Percentiles rank a stretch among this genome's conserved stretches.
phyloP scores from a whole-genome alignment of 2,329 filamentous ascomycete genomes.

The Xylaria sp. region DNA sequence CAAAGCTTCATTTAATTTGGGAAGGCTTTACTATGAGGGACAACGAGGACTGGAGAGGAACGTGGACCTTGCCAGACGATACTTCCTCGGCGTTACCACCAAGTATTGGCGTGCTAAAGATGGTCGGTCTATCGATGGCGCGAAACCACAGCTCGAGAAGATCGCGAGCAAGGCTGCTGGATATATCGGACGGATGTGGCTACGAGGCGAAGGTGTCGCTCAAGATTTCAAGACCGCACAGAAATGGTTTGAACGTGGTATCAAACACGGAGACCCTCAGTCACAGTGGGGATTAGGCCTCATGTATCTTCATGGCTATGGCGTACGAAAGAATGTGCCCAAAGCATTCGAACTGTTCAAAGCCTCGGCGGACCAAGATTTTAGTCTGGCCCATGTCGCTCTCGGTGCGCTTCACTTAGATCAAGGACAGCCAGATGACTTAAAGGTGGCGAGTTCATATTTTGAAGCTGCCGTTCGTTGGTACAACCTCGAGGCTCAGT shows the following conservation, averaged over 20 bases:
- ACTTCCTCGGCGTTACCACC: conserved; percentile 82
- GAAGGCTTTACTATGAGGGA: conserved; percentile 88
- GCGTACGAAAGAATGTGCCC: conserved; percentile 71
- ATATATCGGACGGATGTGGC: conserved; percentile 87
- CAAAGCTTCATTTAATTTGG: conserved; percentile 86
- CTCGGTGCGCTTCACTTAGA: conserved; percentile 87
- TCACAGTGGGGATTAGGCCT: conserved; percentile 87
- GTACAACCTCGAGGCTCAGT: conserved; percentile 87
- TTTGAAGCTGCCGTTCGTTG: conserved; percentile 88
- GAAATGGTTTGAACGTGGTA: conserved; percentile 85
- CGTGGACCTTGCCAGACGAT: conserved; percentile 76
- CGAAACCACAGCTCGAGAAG: conserved; percentile 77
- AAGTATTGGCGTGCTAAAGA: conserved; percentile 81
- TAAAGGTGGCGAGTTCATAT: conserved; percentile 82
- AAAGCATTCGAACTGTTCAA: conserved; percentile 81
- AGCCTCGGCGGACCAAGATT: conserved; percentile 82
- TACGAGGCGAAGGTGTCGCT: conserved; percentile 84
- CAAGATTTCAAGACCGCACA: conserved; percentile 81
- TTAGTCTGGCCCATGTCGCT: conserved; percentile 81
- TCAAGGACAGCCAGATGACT: conserved; percentile 75
- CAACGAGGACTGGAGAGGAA: conserved; percentile 79
- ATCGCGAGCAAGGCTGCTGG: conserved; percentile 85
- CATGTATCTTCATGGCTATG: conserved; percentile 83
- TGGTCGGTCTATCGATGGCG: conserved; percentile 76
- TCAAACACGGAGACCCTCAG: conserved; percentile 78